Base-by-base conservation (phyloP, 1,139 yeast species). In the Starmera stellimalicola region DNA sequence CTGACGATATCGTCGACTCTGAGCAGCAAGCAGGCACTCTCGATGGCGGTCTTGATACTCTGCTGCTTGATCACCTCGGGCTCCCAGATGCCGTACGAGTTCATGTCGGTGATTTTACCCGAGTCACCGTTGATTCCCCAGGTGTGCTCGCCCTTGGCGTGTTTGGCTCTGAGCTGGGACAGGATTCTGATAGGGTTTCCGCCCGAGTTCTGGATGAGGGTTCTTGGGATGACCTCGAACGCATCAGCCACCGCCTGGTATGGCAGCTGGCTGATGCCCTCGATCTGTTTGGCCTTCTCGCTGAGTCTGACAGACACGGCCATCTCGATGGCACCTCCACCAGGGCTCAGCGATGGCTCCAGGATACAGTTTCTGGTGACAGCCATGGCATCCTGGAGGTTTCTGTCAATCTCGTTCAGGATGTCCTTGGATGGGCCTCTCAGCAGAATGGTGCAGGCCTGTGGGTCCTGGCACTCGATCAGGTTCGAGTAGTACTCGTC, bases 281-380 rank as follows among this genome's bases (percentile, higher is more conserved):
- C 96, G 47, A 93, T 77, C 34, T 77, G 70, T 62, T 88, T 88
- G 32, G 97, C 96, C 63, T 76, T 80, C 57, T 91, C 96, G 10
- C 95, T 73, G 41, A 91, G 70, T 45, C 72, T 76, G 20, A 91
- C 97, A 44, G 93, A 72, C 33, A 93, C 88, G 2, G 98, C 98
- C 97, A 93, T 91, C 62, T 91, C 99, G 16, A 97, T 91, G 33
- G 99, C 98, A 52, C 99, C 98, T 38, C 98, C 99, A 48, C 99
- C 99, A 33, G 99, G 99, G 3, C 95, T 71, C 53, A 91, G 70
- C 27, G 93, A 77, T 33, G 99, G 98, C 57, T 91, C 94, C 50
- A 91, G 79, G 70, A 84, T 74, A 31, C 93, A 96, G 54, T 93
- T 93, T 59, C 96, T 77, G 17, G 98, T 79, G 34, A 91, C 98